phyloP scores from a whole-genome alignment of 495 filamentous ascomycete genomes.

The Neurospora terricola region DNA sequence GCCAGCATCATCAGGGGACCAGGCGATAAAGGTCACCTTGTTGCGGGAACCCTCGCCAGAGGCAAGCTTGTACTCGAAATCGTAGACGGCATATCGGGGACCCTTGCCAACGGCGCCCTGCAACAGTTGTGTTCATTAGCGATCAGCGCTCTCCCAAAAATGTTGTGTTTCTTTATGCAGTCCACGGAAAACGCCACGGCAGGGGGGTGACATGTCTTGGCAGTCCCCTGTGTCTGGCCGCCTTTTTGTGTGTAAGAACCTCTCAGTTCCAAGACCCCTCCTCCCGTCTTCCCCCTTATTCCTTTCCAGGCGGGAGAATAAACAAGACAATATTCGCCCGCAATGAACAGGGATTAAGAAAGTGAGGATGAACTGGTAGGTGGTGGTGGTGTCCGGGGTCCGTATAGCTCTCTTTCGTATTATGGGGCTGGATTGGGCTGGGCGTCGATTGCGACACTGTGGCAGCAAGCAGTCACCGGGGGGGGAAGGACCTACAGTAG shows the following conservation, averaged over 20 bases:
- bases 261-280: background rate
- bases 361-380: background rate
- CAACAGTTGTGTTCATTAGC: constrained; percentile 8
- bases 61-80: constrained; percentile 70
- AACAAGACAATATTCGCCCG: background rate
- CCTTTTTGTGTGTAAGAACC: background rate
- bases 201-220: background rate
- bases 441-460: background rate
- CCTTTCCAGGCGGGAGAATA: background rate
- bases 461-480: background rate
- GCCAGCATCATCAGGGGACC: constrained; percentile 77
- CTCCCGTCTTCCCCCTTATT: background rate
- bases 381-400: background rate
- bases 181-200: background rate
- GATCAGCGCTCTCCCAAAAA: background rate
- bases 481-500: constrained; percentile 19
- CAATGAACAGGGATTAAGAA: background rate
- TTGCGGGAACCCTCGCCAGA: constrained; percentile 75
- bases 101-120: constrained; percentile 56
- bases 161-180: constrained; percentile 1
- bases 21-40: constrained; percentile 94
- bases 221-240: background rate
- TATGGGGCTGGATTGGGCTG: background rate
- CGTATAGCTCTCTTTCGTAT: background rate
- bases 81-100: constrained; percentile 89